Conservation (phyloP, 139 green algal species). For the Ulvella scutata region DNA sequence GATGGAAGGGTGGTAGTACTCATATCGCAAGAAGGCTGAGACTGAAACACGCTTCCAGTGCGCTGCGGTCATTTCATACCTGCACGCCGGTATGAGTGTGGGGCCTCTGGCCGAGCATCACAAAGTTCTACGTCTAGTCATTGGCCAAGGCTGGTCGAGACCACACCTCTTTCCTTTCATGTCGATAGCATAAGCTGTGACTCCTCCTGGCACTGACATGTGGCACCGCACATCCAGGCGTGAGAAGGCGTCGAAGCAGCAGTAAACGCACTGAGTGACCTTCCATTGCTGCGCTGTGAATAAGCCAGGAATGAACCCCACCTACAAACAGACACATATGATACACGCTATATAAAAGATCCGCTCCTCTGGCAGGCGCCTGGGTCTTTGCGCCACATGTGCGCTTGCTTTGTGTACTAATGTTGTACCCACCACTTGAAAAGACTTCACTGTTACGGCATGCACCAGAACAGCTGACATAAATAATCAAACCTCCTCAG, state of each 20-base stretch:
- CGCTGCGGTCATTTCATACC: background rate
- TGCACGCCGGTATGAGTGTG: background rate
- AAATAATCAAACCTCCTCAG: background rate
- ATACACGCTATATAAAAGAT: background rate
- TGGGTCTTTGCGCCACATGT: background rate
- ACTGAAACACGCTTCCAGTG: background rate
- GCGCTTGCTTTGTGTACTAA: background rate
- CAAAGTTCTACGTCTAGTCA: background rate
- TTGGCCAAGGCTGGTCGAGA: background rate
- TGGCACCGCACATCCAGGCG: constrained; percentile 40
- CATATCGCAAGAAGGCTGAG: background rate
- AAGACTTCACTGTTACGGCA: background rate
- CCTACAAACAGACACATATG: background rate
- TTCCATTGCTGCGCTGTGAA: constrained; percentile 15
- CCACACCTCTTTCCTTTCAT: constrained; percentile 3
- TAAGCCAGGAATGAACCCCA: constrained; percentile 17
- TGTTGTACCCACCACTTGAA: background rate
- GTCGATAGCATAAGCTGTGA: constrained; percentile 4
- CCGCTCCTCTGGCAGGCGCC: background rate
- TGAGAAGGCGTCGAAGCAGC: constrained; percentile 39
- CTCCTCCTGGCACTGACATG: constrained; percentile 28
- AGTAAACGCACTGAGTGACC: constrained; percentile 50
- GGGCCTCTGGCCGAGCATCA: background rate
- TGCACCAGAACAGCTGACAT: background rate
- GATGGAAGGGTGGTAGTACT: background rate